A percentile compares a stretch with the other conserved stretches of the same genome.
Evolutionary conservation across 306 rosid species (phyloP).

Genomic region (cucumber (Cucumis sativus)): Cucumber_9930_V3 NC_026661.2:8479501-8480000

Average conservation of each 20-base stretch:
- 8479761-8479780: constrained; percentile 39
- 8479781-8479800: not conserved
- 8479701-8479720: constrained; percentile 46
- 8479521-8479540: constrained; percentile 14
- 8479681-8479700: constrained; percentile 51
- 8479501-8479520: constrained; percentile 28
- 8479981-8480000: not conserved
- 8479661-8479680: constrained; percentile 73
- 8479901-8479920: not conserved
- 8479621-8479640: constrained; percentile 38
- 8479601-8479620: constrained; percentile 39
- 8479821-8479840: not conserved
- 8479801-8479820: not conserved
- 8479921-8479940: not conserved
- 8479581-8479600: constrained; percentile 33
- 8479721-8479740: constrained; percentile 88
- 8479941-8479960: not conserved
- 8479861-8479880: not conserved
- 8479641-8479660: constrained; percentile 53
- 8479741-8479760: constrained; percentile 95
- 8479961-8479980: not conserved
- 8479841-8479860: not conserved
- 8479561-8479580: constrained; percentile 33
- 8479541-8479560: constrained; percentile 22
- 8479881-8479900: not conserved